These are phyloP conservation scores for Trichoderma sp. DNA, from an alignment of 2,329 filamentous ascomycete genomes.

Conservation along the genomic window DNA sequence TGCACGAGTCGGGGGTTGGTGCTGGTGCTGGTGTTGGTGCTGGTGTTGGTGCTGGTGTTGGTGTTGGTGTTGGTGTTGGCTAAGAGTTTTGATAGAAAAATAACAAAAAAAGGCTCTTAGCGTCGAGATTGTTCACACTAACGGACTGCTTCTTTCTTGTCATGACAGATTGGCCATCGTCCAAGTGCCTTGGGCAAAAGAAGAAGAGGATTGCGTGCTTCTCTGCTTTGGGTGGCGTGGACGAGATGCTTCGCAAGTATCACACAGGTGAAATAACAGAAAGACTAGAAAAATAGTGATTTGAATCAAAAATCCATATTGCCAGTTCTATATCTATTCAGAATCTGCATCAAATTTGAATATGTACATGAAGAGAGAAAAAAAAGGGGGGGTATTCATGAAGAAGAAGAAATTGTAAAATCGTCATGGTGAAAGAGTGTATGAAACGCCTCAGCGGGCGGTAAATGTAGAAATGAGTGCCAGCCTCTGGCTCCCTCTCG, in stretches of 20 bases:
- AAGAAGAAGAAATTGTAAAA: constrained; percentile 7
- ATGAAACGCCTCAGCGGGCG: constrained; percentile 22
- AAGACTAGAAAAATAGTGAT: not conserved
- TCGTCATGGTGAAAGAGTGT: constrained; percentile 25
- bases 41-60: not conserved
- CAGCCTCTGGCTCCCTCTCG: constrained; percentile 27
- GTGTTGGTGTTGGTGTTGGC: not conserved
- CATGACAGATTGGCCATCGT: not conserved
- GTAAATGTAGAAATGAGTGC: constrained; percentile 28
- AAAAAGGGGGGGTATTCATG: constrained; percentile 24
- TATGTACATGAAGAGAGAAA: constrained; percentile 29
- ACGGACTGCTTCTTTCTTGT: not conserved
- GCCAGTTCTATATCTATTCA: constrained; percentile 14
- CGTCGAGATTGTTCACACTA: not conserved
- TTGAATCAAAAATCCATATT: not conserved
- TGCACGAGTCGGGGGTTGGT: not conserved
- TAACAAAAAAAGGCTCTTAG: not conserved
- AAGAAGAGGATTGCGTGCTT: not conserved
- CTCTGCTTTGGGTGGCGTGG: not conserved
- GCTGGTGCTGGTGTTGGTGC: not conserved
- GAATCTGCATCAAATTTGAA: constrained; percentile 14
- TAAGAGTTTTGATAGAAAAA: not conserved
- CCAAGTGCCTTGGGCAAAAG: not conserved
- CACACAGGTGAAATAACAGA: not conserved
- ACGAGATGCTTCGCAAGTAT: not conserved